These are phyloP conservation scores for Ophiobolus disseminans DNA, from an alignment of 2,329 filamentous ascomycete genomes.

Conservation along the genomic window DNA sequence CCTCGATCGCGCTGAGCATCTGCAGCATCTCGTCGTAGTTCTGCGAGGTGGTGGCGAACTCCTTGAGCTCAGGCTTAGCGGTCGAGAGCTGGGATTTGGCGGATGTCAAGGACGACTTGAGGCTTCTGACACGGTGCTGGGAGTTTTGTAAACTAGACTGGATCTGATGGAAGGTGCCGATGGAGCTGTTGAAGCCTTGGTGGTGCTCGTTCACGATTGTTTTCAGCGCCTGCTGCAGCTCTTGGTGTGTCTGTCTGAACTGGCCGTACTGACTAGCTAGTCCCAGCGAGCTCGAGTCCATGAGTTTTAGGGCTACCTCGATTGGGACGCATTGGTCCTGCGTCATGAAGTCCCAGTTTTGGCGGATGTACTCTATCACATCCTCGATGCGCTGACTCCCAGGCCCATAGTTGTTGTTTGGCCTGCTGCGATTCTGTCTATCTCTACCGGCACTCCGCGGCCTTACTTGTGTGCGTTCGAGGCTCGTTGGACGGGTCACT, in stretches of 20 bases:
- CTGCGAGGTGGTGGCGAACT: conserved; percentile 84
- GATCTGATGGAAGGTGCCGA: conserved; percentile 98
- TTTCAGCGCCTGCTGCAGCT: conserved; percentile 92
- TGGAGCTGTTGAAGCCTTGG: conserved; percentile 98
- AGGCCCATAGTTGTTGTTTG: conserved; percentile 43
- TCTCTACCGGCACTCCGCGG: conserved; percentile 53
- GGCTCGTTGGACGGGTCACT: conserved; percentile 46
- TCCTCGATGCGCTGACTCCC: conserved; percentile 57
- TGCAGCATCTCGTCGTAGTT: conserved; percentile 90
- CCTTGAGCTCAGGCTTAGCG: conserved; percentile 89
- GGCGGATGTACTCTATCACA: conserved; percentile 81
- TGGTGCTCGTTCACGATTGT: conserved; percentile 98
- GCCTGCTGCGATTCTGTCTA: conserved; percentile 37
- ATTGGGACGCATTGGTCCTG: conserved; percentile 88
- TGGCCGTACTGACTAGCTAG: conserved; percentile 86
- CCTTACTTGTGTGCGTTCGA: conserved; percentile 52
- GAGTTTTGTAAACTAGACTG: conserved; percentile 90
- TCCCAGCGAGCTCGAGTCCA: conserved; percentile 92
- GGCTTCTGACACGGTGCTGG: conserved; percentile 79
- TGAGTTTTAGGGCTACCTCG: conserved; percentile 90
- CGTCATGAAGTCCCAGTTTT: conserved; percentile 92
- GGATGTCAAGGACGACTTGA: conserved; percentile 82
- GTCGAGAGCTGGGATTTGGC: conserved; percentile 83
- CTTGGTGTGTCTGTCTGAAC: conserved; percentile 82
- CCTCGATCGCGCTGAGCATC: conserved; percentile 82